Conservation (phyloP, 2,329 filamentous ascomycete genomes). For the Coniella vitis region DNA sequence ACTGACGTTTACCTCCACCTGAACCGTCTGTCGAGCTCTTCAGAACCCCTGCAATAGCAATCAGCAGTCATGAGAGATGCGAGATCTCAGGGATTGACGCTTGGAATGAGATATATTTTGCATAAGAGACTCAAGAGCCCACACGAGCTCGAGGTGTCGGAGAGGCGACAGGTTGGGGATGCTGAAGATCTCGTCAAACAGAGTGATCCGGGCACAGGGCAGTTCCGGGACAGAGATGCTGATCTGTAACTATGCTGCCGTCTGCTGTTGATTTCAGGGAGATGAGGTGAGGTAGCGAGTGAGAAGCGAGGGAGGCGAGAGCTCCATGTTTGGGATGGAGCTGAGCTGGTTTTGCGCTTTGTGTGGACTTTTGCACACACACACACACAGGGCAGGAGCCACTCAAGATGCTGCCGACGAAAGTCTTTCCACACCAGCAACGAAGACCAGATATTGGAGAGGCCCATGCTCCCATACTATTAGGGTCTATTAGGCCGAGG, state of each 20-base stretch:
- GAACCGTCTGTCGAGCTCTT: slow-evolving; percentile 90
- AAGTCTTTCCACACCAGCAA: too few species aligned
- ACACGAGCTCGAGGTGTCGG: slow-evolving; percentile 61
- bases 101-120: slow-evolving; percentile 38
- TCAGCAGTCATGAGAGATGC: slow-evolving; percentile 79
- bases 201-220: slow-evolving; percentile 11
- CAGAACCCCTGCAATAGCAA: slow-evolving; percentile 93
- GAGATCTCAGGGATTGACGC: slow-evolving; percentile 59
- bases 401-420: too few species aligned
- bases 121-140: slow-evolving; percentile 60
- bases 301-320: too few species aligned
- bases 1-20: slow-evolving; percentile 98
- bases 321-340: too few species aligned
- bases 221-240: slow-evolving; percentile 15
- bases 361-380: too few species aligned
- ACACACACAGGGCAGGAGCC: too few species aligned
- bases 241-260: slow-evolving; percentile 26
- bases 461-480: too few species aligned
- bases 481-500: too few species aligned
- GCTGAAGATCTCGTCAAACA: slow-evolving; percentile 68
- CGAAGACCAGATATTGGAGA: too few species aligned
- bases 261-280: not conserved
- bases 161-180: slow-evolving; percentile 86
- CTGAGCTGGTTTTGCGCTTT: too few species aligned
- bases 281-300: not conserved